phyloP scores from a whole-genome alignment of 306 rosid species.

The Prunus mongolica region DNA sequence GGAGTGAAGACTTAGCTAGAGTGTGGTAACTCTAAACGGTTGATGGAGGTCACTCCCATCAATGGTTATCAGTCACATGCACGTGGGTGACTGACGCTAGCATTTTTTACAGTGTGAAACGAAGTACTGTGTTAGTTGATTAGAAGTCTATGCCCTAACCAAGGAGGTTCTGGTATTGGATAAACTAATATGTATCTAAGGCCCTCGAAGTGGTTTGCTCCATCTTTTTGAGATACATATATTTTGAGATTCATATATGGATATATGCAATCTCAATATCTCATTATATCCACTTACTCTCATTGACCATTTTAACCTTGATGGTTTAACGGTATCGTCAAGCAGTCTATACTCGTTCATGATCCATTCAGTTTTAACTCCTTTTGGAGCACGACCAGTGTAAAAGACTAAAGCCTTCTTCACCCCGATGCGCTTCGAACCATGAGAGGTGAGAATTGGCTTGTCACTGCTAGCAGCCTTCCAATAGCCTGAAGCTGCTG shows the following conservation, averaged over 20 bases:
- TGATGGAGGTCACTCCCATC: neutral
- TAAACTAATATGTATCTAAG: neutral
- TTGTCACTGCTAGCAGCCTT: conserved; percentile 69
- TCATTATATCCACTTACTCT: conserved; percentile 37
- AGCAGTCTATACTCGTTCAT: conserved; percentile 65
- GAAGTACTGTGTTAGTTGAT: neutral
- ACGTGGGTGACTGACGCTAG: neutral
- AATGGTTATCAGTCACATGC: neutral
- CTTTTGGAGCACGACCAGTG: conserved; percentile 53
- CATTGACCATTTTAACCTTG: conserved; percentile 58
- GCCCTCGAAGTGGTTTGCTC: neutral
- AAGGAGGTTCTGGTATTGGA: neutral
- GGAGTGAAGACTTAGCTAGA: neutral
- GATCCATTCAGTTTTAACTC: conserved; percentile 59
- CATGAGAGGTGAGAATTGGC: conserved; percentile 52
- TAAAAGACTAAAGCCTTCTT: conserved; percentile 70
- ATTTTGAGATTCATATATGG: neutral
- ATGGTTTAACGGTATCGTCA: conserved; percentile 25
- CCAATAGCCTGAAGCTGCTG: conserved; percentile 70
- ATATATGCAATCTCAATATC: neutral
- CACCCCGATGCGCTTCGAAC: conserved; percentile 50
- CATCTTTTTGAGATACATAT: neutral
- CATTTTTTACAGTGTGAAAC: neutral
- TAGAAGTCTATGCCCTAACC: too few relatives aligned
- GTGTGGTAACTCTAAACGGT: neutral